phyloP scores from a whole-genome alignment of 106 monocot species.

The Phalaenopsis aphrodite region DNA sequence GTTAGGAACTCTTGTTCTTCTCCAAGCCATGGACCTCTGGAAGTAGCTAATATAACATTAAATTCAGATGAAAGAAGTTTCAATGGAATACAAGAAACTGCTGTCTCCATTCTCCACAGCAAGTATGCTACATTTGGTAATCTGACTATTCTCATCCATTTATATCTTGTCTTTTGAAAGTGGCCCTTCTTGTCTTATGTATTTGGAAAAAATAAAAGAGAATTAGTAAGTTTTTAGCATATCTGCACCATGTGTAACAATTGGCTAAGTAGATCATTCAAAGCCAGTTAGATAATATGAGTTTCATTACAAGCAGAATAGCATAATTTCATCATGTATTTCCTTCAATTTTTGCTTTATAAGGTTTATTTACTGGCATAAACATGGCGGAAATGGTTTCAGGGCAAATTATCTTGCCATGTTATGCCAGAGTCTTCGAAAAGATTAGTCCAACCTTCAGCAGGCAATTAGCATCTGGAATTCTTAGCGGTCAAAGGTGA shows the following conservation, averaged over 20 bases:
- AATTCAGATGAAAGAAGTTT: neutral
- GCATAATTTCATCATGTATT: neutral
- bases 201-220: too few relatives aligned
- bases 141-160: neutral
- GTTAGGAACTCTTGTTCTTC: neutral
- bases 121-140: conserved; percentile 80
- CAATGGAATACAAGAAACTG: neutral
- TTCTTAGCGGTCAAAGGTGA: conserved; percentile 64
- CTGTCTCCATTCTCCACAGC: conserved; percentile 47
- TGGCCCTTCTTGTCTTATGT: neutral
- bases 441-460: conserved; percentile 22
- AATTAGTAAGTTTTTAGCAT: too few relatives aligned
- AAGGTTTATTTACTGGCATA: neutral
- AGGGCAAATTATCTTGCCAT: conserved; percentile 52
- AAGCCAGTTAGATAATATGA: neutral
- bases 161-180: neutral
- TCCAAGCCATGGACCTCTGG: conserved; percentile 4
- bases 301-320: neutral
- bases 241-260: too few relatives aligned
- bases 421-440: conserved; percentile 31
- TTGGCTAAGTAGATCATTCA: neutral
- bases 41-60: neutral
- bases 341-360: neutral
- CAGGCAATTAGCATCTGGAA: conserved; percentile 24
- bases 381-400: neutral